A percentile compares a stretch with the other conserved stretches of the same genome.
Conservation (phyloP, 176 grass and related monocot species). For the Paspalum notatum region DNA sequence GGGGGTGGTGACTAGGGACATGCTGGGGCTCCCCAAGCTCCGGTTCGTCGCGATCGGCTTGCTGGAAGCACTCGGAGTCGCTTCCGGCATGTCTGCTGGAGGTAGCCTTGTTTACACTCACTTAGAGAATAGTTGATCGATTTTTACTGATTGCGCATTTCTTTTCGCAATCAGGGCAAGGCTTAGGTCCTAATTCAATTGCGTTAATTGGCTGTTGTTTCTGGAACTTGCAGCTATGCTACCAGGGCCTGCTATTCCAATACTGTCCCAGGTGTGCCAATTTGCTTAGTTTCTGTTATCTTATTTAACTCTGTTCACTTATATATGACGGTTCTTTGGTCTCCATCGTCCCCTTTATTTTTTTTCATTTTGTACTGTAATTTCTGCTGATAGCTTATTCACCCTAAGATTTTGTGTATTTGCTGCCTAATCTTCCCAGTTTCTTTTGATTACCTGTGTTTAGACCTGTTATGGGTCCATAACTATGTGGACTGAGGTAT, state of each 20-base stretch:
- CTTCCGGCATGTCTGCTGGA: slow-evolving; percentile 84
- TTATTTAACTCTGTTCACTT: slow-evolving; percentile 1
- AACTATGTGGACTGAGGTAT: slow-evolving; percentile 2
- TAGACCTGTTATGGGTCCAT: background rate
- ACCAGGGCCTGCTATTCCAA: slow-evolving; percentile 90
- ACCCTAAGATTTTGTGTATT: background rate
- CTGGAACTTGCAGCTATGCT: slow-evolving; percentile 67
- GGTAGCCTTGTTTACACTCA: slow-evolving; percentile 40
- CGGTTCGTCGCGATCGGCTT: slow-evolving; percentile 65
- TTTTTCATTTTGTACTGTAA: background rate
- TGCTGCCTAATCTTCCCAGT: background rate
- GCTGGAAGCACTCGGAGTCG: slow-evolving; percentile 88
- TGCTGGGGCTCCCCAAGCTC: slow-evolving; percentile 45
- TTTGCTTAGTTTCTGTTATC: slow-evolving; percentile 14
- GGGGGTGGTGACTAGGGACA: slow-evolving; percentile 67
- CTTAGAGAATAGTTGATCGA: background rate
- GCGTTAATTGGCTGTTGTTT: slow-evolving; percentile 23
- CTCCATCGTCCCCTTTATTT: background rate
- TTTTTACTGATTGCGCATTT: background rate
- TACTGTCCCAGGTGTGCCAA: slow-evolving; percentile 83
- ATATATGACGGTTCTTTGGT: background rate
- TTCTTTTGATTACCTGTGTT: slow-evolving; percentile 1
- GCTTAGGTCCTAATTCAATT: background rate
- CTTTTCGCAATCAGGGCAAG: background rate
- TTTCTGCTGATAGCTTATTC: background rate